These are phyloP conservation scores for Fusarium buxicola DNA, from an alignment of 2,329 filamentous ascomycete genomes.

Conservation along the genomic window DNA sequence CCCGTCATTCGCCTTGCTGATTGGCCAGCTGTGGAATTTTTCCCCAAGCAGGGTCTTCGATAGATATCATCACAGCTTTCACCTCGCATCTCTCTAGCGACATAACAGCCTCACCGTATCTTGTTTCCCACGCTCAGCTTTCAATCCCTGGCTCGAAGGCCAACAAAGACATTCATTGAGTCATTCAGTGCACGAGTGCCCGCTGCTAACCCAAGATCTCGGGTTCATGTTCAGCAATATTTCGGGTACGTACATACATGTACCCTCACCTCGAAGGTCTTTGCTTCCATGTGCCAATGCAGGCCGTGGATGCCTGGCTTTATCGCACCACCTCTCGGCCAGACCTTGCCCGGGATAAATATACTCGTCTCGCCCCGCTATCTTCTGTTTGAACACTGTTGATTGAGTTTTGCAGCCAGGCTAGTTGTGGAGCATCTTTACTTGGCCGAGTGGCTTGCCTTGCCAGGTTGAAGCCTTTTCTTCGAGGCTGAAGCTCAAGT, in stretches of 20 bases:
- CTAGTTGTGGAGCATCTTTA: conserved; percentile 3
- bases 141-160: not conserved
- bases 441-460: conserved; percentile 19
- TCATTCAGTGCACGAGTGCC: not conserved
- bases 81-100: conserved; percentile 27
- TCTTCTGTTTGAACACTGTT: conserved; percentile 17
- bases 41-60: conserved; percentile 22
- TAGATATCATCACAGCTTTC: conserved; percentile 41
- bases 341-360: conserved; percentile 24
- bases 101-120: conserved; percentile 8
- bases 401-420: conserved; percentile 26
- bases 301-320: conserved; percentile 17
- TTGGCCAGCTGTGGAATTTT: conserved; percentile 28
- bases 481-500: conserved; percentile 9
- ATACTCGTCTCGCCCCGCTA: not conserved
- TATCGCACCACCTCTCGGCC: conserved; percentile 25
- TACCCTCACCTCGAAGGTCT: conserved; percentile 16
- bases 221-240: conserved; percentile 5
- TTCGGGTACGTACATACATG: conserved; percentile 30
- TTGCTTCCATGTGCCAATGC: conserved; percentile 21
- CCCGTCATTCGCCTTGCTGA: conserved; percentile 9
- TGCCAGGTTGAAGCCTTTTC: not conserved
- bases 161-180: not conserved
- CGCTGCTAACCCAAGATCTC: not conserved
- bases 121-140: conserved; percentile 11